Evolutionary conservation across 2,329 filamentous ascomycete species (phyloP).

Genomic region (Cladosporium colombiae): DNA sequence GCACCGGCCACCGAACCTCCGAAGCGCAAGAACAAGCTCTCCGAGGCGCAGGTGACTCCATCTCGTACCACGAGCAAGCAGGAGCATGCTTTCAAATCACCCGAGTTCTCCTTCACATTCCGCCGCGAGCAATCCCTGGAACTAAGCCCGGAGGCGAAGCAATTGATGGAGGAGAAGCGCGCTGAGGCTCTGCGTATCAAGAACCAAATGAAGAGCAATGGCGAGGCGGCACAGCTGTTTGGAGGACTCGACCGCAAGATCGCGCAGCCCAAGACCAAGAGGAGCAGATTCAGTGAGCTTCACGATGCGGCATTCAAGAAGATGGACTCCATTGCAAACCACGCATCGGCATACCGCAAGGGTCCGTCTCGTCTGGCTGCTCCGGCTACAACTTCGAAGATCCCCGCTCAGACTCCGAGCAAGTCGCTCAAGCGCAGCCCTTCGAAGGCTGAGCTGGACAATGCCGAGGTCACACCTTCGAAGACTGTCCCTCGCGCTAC

Average conservation of each 20-base stretch:
- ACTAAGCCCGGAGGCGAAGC: conserved; percentile 62
- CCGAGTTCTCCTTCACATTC: conserved; percentile 67
- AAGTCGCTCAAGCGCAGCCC: conserved; percentile 55
- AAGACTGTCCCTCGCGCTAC: conserved; percentile 29
- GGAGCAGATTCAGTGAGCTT: conserved; percentile 76
- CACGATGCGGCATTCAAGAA: conserved; percentile 92
- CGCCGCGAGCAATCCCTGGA: conserved; percentile 55
- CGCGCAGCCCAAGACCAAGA: conserved; percentile 75
- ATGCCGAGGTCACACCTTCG: conserved; percentile 42
- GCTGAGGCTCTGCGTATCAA: conserved; percentile 72
- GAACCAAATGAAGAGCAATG: conserved; percentile 64
- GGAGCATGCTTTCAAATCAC: conserved; percentile 47
- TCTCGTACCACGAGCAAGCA: conserved; percentile 45
- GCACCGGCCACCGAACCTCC: conserved; percentile 55
- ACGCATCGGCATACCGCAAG: conserved; percentile 75
- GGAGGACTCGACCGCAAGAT: conserved; percentile 65
- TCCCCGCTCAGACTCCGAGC: conserved; percentile 37
- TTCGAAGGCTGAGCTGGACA: conserved; percentile 66
- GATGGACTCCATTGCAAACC: conserved; percentile 93
- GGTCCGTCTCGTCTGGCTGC: conserved; percentile 35
- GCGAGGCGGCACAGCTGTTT: conserved; percentile 50
- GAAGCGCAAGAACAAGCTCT: conserved; percentile 44
- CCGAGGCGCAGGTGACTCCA: conserved; percentile 60
- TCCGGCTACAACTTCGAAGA: conserved; percentile 40
- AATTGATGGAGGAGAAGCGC: conserved; percentile 66